Evolutionary conservation across 2,329 filamentous ascomycete genomes (phyloP), one percentile per base, ranked within the genome.

Genomic region (Trichoderma breve): DNA sequence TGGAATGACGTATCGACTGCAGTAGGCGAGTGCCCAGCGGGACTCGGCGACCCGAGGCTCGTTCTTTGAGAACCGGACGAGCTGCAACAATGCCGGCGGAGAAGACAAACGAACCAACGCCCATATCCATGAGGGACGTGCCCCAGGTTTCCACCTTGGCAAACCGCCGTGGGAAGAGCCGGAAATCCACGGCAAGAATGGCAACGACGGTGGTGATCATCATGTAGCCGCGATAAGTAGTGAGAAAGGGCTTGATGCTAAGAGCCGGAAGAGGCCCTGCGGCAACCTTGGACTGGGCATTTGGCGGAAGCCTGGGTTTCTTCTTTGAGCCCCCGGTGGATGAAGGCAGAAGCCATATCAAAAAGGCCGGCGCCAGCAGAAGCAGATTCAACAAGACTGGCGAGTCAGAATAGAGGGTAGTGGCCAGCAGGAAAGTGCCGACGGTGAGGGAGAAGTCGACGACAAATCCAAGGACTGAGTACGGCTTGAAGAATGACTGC

Each of bases 141-240:
- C 96, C 96, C 94, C 96, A 99, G n/a, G 93, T 98, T 82, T 99
- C 96, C 3, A 97, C 96, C 84, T 99, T 99, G 71, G 94, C 96
- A 80, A 98, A 98, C 36, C 96, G 91, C 32, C 96, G 90, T 3
- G 96, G 96, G 78, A 99, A 99, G 72, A 98, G 86, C 21, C 87
- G 90, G 80, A 99, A 99, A 82, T 99, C 96, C 66, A 99, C 96
- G 18, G 96, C 96, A n/a, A 99, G 87, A 76, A 99, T 98, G 67
- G 94, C 93, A 60, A 96, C 83, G 78, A 93, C 97, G 8, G 96
- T 99, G 75, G 93, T 87, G 65, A 97, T 87, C 86, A 99, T 90
- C 94, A 99, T 97, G 64, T 90, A 89, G 3, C 94, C 95, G 69
- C 96, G 91, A 79, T 98, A 99, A 34, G 90, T 92, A 3, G 96